These are phyloP conservation scores for Pseudogymnoascus sp. DNA, from an alignment of 2,329 filamentous ascomycete species.

Conservation along the genomic window DNA sequence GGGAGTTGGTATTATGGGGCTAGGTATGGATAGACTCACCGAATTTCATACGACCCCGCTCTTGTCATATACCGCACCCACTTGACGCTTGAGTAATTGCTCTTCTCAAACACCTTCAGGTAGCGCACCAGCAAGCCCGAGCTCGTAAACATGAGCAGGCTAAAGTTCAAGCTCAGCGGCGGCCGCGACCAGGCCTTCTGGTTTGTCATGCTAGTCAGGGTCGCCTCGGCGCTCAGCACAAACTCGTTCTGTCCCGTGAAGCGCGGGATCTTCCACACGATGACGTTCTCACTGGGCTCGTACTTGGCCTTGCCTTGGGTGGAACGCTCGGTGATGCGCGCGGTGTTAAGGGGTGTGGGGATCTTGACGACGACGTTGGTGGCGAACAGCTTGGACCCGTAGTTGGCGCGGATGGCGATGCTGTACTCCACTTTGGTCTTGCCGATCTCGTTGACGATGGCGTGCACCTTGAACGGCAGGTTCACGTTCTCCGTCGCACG, in stretches of 20 bases:
- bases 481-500: constrained; percentile 98
- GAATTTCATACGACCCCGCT: constrained; percentile 94
- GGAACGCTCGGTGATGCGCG: constrained; percentile 84
- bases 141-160: constrained; percentile 95
- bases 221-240: constrained; percentile 88
- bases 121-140: constrained; percentile 88
- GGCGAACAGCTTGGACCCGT: constrained; percentile 90
- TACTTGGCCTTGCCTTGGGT: constrained; percentile 98
- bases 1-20: background rate
- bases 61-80: constrained; percentile 99
- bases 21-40: constrained; percentile 41
- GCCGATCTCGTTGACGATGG: constrained; percentile 94
- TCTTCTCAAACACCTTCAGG: constrained; percentile 98
- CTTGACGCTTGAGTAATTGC: constrained; percentile 96
- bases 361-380: constrained; percentile 94
- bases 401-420: constrained; percentile 95
- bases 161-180: constrained; percentile 86
- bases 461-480: constrained; percentile 95
- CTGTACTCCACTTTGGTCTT: constrained; percentile 98
- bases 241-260: constrained; percentile 98
- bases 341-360: constrained; percentile 93
- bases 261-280: constrained; percentile 98
- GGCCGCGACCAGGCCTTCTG: constrained; percentile 96
- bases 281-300: constrained; percentile 95
- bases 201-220: constrained; percentile 93